Evolutionary conservation across 2,329 filamentous ascomycete species (phyloP).

Genomic region (Allantophomopsis lycopodina): DNA sequence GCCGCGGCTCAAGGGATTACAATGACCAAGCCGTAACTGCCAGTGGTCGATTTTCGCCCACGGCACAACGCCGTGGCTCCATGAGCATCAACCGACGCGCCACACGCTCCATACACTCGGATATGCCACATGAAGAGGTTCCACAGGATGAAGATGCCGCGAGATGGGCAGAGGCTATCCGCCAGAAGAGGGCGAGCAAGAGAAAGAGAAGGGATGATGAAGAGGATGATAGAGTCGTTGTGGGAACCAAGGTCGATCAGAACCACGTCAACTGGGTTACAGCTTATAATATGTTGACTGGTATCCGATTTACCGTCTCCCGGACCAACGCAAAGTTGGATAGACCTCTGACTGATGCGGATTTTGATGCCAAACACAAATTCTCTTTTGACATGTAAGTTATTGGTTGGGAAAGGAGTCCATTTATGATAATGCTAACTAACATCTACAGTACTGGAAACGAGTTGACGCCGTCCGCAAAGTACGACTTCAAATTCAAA

Average conservation of each 20-base stretch:
- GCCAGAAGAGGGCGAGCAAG: constrained; percentile 83
- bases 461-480: constrained; percentile 91
- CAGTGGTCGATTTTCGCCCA: constrained; percentile 72
- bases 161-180: constrained; percentile 84
- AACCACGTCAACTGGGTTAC: constrained; percentile 95
- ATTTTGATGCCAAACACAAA: constrained; percentile 92
- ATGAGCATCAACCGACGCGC: constrained; percentile 66
- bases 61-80: constrained; percentile 55
- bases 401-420: background rate
- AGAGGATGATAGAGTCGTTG: constrained; percentile 86
- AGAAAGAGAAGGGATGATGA: constrained; percentile 71
- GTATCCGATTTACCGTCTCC: constrained; percentile 93
- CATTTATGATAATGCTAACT: constrained; percentile 19
- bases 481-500: constrained; percentile 99
- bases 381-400: constrained; percentile 96
- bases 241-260: constrained; percentile 96
- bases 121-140: constrained; percentile 71
- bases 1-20: constrained; percentile 60
- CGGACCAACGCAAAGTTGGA: constrained; percentile 95
- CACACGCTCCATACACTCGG: constrained; percentile 76
- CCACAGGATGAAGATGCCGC: constrained; percentile 80
- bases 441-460: constrained; percentile 60
- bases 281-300: constrained; percentile 98
- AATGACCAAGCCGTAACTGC: constrained; percentile 51
- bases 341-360: constrained; percentile 73